Evolutionary conservation across 2,329 filamentous ascomycete species (phyloP), one percentile per base, ranked within the genome.

Genomic region (Apiospora arundinis): DNA sequence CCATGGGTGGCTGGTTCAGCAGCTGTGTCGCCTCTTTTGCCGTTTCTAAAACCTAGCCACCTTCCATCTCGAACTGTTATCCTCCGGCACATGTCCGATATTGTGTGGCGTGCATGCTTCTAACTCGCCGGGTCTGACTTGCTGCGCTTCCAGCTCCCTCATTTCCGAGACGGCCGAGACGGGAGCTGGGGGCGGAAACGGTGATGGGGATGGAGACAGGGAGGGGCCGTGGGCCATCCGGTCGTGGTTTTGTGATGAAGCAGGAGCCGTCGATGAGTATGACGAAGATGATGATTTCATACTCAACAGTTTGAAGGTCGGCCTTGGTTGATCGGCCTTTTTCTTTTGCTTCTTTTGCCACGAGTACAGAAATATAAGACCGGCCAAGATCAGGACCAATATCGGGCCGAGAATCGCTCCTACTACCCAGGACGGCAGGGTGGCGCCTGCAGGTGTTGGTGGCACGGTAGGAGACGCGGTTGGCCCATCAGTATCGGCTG

Each of bases 41-140:
- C 14, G 8, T 14, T 46, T 4, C 65, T 48, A 45, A 7, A 28
- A 46, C 66, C 66, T 45, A 45, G 40, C 25, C 7, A 37, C 21
- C 40, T 67, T 45, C 42, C n/a, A 67, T 46, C n/a, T 67, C n/a
- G 42, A 45, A 28, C 32, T 9, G 11, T 63, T 63, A 23, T 63
- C 56, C 28, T 8, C 28, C 28, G 18, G 21, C 32, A 6, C 56
- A 40, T n/a, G 32, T 4, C 3, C 32, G 21, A 40, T 12, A 4
- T 18, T 14, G 28, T 18, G 56, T n/a, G 56, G 32, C 12, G 32
- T 63, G 9, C 40, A 63, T 21, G 56, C 32, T n/a, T 63, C 56
- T 18, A 63, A 32, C 56, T 63, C 56, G 32, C 56, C 56, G 11
- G 49, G 25, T 12, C 23, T 25, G 25, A 32, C 16, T 32, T 32